Percentiles rank a stretch among this genome's conserved stretches.
phyloP scores from a whole-genome alignment of 768 basidiomycete genomes.

The Ramaria rubella region DNA sequence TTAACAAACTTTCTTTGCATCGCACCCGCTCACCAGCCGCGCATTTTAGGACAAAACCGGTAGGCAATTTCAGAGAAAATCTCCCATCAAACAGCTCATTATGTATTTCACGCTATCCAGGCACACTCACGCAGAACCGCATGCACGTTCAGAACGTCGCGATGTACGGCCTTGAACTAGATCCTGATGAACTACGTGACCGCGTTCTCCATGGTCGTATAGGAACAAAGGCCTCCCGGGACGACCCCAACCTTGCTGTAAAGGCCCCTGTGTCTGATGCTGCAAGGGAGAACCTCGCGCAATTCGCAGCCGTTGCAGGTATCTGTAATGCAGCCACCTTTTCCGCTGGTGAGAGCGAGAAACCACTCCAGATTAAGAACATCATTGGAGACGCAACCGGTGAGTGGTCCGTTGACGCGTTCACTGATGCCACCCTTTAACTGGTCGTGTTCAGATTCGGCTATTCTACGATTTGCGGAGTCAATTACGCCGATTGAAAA shows the following conservation, averaged over 20 bases:
- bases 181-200: background rate
- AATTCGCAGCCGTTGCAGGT: slow-evolving; percentile 35
- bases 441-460: slow-evolving; percentile 34
- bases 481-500: slow-evolving; percentile 23
- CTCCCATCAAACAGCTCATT: background rate
- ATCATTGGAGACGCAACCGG: slow-evolving; percentile 54
- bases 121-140: slow-evolving; percentile 50
- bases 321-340: slow-evolving; percentile 49
- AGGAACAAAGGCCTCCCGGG: background rate
- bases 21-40: background rate
- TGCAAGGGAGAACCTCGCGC: slow-evolving; percentile 14
- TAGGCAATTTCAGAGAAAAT: background rate
- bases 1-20: slow-evolving; percentile 14
- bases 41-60: slow-evolving; percentile 45
- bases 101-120: background rate
- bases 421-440: background rate
- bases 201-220: background rate
- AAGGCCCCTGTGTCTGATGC: background rate
- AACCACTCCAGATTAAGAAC: slow-evolving; percentile 16
- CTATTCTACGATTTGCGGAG: slow-evolving; percentile 47
- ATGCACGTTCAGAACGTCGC: slow-evolving; percentile 51
- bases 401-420: slow-evolving; percentile 12
- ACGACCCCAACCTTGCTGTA: slow-evolving; percentile 2
- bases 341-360: slow-evolving; percentile 26
- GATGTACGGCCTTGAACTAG: slow-evolving; percentile 26